Evolutionary conservation across 805 yeast species (phyloP).

Genomic region (Yamadazyma philogaea): DNA sequence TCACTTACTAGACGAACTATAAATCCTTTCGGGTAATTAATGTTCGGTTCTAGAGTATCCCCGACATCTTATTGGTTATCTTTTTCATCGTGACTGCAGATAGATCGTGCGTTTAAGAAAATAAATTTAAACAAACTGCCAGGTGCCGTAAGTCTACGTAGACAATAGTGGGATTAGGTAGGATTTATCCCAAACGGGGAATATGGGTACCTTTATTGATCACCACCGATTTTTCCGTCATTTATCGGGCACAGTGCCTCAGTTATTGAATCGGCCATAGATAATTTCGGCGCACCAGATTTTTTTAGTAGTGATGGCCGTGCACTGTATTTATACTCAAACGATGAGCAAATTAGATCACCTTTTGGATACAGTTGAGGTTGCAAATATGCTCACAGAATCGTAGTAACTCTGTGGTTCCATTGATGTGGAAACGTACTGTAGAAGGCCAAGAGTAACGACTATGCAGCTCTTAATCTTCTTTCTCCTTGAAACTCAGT

Average conservation of each 20-base stretch:
- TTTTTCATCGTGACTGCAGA: conserved; percentile 1
- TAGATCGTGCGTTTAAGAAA: neutral
- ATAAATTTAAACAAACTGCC: neutral
- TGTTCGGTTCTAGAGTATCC: neutral
- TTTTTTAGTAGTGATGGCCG: too few species aligned
- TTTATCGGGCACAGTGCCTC: neutral
- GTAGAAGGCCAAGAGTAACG: too few species aligned
- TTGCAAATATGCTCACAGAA: too few species aligned
- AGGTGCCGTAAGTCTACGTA: neutral
- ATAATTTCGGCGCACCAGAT: too few species aligned
- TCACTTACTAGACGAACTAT: neutral
- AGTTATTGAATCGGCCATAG: too few species aligned
- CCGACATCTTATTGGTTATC: conserved; percentile 3
- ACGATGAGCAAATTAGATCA: too few species aligned
- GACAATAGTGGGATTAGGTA: neutral
- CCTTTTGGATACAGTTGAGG: too few species aligned
- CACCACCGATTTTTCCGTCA: neutral
- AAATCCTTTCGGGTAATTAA: neutral
- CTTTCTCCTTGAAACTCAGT: too few species aligned
- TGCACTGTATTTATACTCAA: too few species aligned
- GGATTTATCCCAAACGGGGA: neutral
- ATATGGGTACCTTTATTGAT: neutral
- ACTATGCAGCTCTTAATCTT: too few species aligned
- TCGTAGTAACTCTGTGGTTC: too few species aligned
- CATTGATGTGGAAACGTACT: too few species aligned